Conservation (phyloP, 768 basidiomycete species). For the Hygrocybe coccinea region DNA sequence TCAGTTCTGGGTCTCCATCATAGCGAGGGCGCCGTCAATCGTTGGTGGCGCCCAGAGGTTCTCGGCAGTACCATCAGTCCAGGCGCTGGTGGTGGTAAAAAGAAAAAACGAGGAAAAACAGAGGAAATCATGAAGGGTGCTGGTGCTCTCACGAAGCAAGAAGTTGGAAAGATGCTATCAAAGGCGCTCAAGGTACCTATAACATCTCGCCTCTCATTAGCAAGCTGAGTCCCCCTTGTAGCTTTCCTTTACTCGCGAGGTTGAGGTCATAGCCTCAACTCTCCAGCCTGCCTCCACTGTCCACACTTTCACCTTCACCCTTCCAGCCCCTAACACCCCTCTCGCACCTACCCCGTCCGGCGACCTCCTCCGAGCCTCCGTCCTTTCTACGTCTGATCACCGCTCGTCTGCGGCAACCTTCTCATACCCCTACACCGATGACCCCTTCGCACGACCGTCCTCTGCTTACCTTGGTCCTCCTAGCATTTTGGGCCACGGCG, state of each 20-base stretch:
- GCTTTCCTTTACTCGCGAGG: constrained; percentile 89
- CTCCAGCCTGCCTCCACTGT: constrained; percentile 90
- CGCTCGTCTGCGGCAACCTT: constrained; percentile 68
- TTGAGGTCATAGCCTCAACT: constrained; percentile 92
- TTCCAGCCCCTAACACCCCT: constrained; percentile 72
- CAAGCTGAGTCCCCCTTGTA: constrained; percentile 25
- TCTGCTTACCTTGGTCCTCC: constrained; percentile 77
- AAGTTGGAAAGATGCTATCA: constrained; percentile 85
- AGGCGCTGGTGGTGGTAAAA: constrained; percentile 75
- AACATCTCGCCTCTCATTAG: constrained; percentile 4
- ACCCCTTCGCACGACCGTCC: constrained; percentile 75
- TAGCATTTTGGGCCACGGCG: constrained; percentile 51
- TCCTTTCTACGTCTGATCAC: constrained; percentile 59
- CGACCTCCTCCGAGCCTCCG: constrained; percentile 69
- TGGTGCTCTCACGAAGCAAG: constrained; percentile 77
- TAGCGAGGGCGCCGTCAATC: constrained; percentile 75
- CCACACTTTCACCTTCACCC: constrained; percentile 85
- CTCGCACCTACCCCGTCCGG: constrained; percentile 69
- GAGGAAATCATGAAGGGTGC: constrained; percentile 70
- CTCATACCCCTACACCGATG: constrained; percentile 68
- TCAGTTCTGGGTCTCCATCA: constrained; percentile 78
- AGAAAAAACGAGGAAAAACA: constrained; percentile 60
- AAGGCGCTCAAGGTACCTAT: constrained; percentile 77
- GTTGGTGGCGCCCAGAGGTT: constrained; percentile 91
- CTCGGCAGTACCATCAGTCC: constrained; percentile 84